Evolutionary conservation across 2,329 filamentous ascomycete genomes (phyloP).

Genomic region (Pyricularia sp.): DNA sequence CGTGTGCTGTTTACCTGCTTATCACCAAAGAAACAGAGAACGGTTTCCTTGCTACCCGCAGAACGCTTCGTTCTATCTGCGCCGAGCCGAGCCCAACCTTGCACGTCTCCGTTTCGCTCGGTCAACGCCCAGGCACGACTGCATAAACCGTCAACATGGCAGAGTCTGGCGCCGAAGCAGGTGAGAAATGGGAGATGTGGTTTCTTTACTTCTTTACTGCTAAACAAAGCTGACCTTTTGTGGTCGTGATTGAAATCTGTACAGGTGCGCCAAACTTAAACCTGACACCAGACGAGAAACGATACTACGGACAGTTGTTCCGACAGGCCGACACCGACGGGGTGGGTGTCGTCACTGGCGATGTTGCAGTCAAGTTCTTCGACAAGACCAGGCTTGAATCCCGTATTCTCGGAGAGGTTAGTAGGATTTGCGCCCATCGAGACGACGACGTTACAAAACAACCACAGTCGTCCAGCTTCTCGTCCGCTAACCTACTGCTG

Average conservation of each 20-base stretch:
- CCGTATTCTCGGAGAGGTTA: slow-evolving; percentile 73
- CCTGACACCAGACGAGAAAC: slow-evolving; percentile 83
- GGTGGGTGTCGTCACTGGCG: slow-evolving; percentile 87
- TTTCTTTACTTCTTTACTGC: neutral
- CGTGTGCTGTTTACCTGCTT: neutral
- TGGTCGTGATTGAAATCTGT: neutral
- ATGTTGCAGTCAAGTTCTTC: slow-evolving; percentile 94
- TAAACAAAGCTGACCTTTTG: neutral
- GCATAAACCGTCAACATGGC: slow-evolving; percentile 2
- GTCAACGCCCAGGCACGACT: neutral
- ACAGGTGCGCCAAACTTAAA: slow-evolving; percentile 59
- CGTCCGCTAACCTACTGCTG: neutral
- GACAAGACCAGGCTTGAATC: slow-evolving; percentile 87
- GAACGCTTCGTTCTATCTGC: neutral
- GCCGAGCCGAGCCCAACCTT: neutral
- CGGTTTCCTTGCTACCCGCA: neutral
- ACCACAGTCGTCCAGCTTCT: slow-evolving; percentile 2
- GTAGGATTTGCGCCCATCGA: slow-evolving; percentile 12
- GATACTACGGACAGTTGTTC: slow-evolving; percentile 86
- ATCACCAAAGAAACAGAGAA: neutral
- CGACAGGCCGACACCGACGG: slow-evolving; percentile 82
- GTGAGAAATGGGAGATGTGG: neutral
- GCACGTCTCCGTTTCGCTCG: neutral
- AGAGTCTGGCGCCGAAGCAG: slow-evolving; percentile 1
- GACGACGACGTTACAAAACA: neutral